Evolutionary conservation across 306 rosid genomes (phyloP).

Genomic region (Malus domestica): DNA sequence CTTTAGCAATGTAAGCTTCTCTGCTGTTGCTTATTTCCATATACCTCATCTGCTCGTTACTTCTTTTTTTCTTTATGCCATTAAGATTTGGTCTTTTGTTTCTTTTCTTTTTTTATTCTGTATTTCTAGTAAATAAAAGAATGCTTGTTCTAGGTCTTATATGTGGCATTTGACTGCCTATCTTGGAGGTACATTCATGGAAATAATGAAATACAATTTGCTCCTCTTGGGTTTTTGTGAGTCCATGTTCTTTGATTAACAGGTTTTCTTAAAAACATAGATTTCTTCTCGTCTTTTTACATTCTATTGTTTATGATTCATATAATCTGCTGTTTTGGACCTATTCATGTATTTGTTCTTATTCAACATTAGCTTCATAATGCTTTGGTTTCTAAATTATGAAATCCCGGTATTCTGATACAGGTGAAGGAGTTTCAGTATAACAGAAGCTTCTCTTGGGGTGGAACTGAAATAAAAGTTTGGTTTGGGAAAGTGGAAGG

Average conservation of each 20-base stretch:
- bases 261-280: not conserved
- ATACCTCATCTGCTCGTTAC: not conserved
- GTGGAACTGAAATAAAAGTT: slow-evolving; percentile 85
- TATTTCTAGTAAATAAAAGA: not conserved
- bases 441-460: slow-evolving; percentile 56
- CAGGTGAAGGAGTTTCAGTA: slow-evolving; percentile 72
- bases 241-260: not conserved
- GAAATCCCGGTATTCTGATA: slow-evolving; percentile 16
- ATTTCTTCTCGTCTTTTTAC: not conserved
- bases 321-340: not conserved
- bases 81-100: not conserved
- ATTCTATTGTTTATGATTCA: not conserved
- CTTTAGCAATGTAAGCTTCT: slow-evolving; percentile 67
- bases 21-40: slow-evolving; percentile 18
- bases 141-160: not conserved
- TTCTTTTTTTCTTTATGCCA: not conserved
- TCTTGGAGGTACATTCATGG: not conserved
- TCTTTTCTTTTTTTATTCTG: not conserved
- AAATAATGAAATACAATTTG: not conserved
- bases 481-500: slow-evolving; percentile 96
- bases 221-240: not conserved
- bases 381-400: not conserved
- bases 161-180: not conserved
- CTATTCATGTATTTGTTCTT: not conserved
- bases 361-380: not conserved